phyloP scores from a whole-genome alignment of 2,329 filamentous ascomycete species.

The Keithomyces neogunnii region DNA sequence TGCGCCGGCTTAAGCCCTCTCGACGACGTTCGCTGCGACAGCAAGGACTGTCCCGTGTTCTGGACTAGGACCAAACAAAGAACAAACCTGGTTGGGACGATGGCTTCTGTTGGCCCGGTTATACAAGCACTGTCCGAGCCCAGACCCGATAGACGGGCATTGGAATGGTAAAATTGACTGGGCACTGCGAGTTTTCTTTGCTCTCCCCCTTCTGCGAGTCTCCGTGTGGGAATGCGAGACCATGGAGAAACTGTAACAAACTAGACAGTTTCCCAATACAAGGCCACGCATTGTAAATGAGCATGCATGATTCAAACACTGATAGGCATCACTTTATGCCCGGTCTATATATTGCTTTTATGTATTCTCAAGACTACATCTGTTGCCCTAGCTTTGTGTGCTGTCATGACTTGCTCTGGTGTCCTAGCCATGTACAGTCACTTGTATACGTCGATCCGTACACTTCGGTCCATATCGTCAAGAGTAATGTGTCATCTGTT shows the following conservation, averaged over 20 bases:
- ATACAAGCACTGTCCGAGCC: slow-evolving; percentile 22
- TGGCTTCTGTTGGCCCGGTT: slow-evolving; percentile 20
- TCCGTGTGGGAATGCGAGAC: no score
- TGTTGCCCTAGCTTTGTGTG: no score
- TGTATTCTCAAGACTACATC: no score
- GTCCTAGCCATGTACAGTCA: background rate
- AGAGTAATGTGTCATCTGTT: background rate
- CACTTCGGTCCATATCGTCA: no score
- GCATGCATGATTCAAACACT: no score
- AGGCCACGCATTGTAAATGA: no score
- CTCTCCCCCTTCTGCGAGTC: no score
- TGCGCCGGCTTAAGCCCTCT: slow-evolving; percentile 66
- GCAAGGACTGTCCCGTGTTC: slow-evolving; percentile 86
- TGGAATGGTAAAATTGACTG: slow-evolving; percentile 24
- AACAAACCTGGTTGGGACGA: slow-evolving; percentile 35
- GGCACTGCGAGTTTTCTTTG: no score
- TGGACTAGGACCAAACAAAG: slow-evolving; percentile 65
- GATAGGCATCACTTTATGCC: no score
- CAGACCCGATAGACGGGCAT: slow-evolving; percentile 13
- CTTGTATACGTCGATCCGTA: background rate
- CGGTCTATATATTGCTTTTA: no score
- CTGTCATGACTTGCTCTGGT: background rate
- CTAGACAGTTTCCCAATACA: no score
- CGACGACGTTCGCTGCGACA: slow-evolving; percentile 81
- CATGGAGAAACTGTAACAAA: no score